Evolutionary conservation across 2,329 filamentous ascomycete species (phyloP).

Genomic region (Trichoderma citrinoviride): DNA sequence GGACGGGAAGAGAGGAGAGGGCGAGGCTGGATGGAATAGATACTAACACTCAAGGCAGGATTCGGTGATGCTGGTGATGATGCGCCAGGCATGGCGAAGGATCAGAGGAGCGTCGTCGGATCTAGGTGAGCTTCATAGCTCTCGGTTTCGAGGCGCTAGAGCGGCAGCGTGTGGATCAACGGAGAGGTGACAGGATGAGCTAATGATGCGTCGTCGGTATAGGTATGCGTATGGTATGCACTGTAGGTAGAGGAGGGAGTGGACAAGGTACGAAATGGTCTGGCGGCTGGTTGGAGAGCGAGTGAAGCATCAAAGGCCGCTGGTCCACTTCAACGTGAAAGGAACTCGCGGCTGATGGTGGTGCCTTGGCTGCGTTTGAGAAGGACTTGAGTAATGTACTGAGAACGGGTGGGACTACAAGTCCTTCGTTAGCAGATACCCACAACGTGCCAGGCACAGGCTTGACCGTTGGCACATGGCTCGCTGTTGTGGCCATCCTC

Average conservation of each 20-base stretch:
- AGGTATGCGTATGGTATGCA: too few species aligned
- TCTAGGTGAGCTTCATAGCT: slow-evolving; percentile 12
- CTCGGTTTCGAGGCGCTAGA: neutral
- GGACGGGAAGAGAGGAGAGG: neutral
- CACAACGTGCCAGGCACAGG: too few species aligned
- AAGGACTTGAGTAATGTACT: neutral
- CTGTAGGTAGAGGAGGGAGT: neutral
- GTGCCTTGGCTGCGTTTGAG: neutral
- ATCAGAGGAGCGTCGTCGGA: neutral
- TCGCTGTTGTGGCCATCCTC: too few species aligned
- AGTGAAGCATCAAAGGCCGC: neutral
- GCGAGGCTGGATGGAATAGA: neutral
- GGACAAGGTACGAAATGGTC: neutral
- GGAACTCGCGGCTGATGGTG: neutral
- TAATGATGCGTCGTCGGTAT: neutral
- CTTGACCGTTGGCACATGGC: too few species aligned
- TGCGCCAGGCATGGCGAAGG: slow-evolving; percentile 9
- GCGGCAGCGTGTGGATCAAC: slow-evolving; percentile 5
- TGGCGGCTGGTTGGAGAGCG: neutral
- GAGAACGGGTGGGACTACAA: neutral
- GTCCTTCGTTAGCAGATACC: neutral
- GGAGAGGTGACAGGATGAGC: neutral
- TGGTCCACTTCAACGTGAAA: neutral
- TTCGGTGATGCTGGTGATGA: neutral
- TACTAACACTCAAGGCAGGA: neutral